Base-by-base conservation (phyloP, 306 rosid genomes). In the Vigna radiata region DNA sequence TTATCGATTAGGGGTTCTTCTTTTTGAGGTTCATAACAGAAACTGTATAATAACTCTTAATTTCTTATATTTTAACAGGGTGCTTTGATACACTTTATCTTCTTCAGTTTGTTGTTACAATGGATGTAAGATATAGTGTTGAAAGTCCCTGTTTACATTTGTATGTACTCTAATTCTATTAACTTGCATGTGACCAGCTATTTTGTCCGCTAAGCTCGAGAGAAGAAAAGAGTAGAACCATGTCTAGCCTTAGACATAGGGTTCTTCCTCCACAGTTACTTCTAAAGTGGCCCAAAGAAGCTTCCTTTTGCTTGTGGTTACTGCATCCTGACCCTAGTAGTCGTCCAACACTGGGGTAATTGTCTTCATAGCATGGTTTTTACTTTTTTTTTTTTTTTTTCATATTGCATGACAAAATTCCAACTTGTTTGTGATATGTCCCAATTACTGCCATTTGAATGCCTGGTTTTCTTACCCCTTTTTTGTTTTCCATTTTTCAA, bases 231-330 rank as follows among this genome's bases (percentile, higher is more conserved):
- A 86, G 92, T 71, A 83, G 87, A 73, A 90, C 96, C 27, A 95
- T 95, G 99, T 92, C 96, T 67, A 90, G 91, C 86, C 87, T 95
- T 68, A 89, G 99, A 77, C 97, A 95, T 72, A 86, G 99, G 84
- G 97, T 95, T 83, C 97, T 95, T 85, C 97, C 99, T 82, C 97
- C 99, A n/a, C 97, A 88, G n/a, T 70, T 95, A 77, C 93, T 95
- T 82, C 87, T 86, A 79, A 95, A 92, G 79, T 95, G 99, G 97
- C 94, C 97, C 19, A 95, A 91, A 85, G 97, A 90, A 89, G 99
- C 99, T 83, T 90, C 97, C 15, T 95, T 90, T 90, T 92, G 99
- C 85, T 85, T 95, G 80, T 90, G 89, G 97, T 85, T 95, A 76
- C 91, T 95, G 49, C 99, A 95, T 77, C 99, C 99, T 0, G 97